Conservation (phyloP, 2,329 filamentous ascomycete species). For the Cladosporium halotolerans region DNA sequence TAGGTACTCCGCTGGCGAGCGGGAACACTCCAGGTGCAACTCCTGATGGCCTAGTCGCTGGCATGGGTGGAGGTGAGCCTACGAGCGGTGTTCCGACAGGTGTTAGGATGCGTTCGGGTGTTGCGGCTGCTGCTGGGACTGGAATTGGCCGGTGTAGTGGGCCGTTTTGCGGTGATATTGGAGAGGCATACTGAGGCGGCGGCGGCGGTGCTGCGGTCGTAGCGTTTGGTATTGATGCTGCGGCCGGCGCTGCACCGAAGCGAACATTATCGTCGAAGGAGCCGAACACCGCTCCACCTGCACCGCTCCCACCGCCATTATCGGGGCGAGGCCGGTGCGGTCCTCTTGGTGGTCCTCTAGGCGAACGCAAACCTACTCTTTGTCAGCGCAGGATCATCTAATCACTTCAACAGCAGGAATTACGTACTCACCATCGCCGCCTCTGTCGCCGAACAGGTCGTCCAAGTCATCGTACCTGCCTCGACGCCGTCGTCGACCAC, state of each 20-base stretch:
- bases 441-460: slow-evolving; percentile 14
- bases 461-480: slow-evolving; percentile 15
- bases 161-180: slow-evolving; percentile 56
- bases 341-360: slow-evolving; percentile 12
- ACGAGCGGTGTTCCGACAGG: neutral
- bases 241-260: neutral
- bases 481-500: slow-evolving; percentile 1
- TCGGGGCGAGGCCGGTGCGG: slow-evolving; percentile 1
- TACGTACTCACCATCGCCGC: slow-evolving; percentile 19
- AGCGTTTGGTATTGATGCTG: slow-evolving; percentile 44
- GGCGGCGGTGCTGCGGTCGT: slow-evolving; percentile 40
- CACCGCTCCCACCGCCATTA: neutral
- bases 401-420: neutral
- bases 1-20: neutral
- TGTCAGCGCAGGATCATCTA: neutral
- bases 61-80: slow-evolving; percentile 2
- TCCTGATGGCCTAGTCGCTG: neutral
- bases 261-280: slow-evolving; percentile 1
- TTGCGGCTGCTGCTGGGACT: neutral
- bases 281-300: slow-evolving; percentile 1
- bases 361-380: slow-evolving; percentile 8
- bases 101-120: neutral
- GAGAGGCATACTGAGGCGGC: slow-evolving; percentile 78
- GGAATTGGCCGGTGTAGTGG: slow-evolving; percentile 47
- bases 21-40: neutral